Base-by-base conservation (phyloP, 306 rosid species). In the Albizia julibrissin region DNA sequence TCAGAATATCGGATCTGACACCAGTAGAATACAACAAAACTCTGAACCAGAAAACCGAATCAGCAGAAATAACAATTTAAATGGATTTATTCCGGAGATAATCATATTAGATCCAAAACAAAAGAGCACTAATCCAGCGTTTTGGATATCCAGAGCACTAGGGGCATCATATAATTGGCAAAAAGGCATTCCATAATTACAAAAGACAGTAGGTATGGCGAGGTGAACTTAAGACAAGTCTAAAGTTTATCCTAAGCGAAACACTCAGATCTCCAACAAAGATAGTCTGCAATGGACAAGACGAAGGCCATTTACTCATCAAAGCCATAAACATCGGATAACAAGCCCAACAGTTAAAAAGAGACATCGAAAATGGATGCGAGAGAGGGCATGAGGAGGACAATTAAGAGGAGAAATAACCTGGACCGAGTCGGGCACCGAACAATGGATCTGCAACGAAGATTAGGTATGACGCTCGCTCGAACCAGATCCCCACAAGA, bases 341-440 rank as follows among this genome's bases (percentile, higher is more conserved):
- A 8, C 21, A 26, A 16, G 11, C 24, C 39, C 61, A 27, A 6
- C 13, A 7, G 77, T 33, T 3, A 29, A 52, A 34, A 33, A 13
- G 24, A 34, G 22, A 21, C 50, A 15, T 10, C 68, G 15, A 40
- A 42, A 8, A 76, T 15, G 39, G 54, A 74, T 10, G 34, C 26
- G 24, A n/a, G 37, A 14, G 22, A 37, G 22, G 15, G 43, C 50
- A 75, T 34, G 26, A 14, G 37, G 47, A 50, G 15, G n/a, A 27
- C 2, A 47, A 14, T 19, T 24, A 49, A 47, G 12, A 70, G 15
- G 21, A 8, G 49, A 46, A 26, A 21, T 58, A 49, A 84, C 86
- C 86, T 85, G 81, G 61, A 79, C 81, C 78, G 86, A 87, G 84
- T 84, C 78, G 3, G 11, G 14, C 10, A 24, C 22, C 61, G 24